Evolutionary conservation across 108 stramenopile genomes (phyloP).

Genomic region (Phaeodactylum tricornutum): DNA sequence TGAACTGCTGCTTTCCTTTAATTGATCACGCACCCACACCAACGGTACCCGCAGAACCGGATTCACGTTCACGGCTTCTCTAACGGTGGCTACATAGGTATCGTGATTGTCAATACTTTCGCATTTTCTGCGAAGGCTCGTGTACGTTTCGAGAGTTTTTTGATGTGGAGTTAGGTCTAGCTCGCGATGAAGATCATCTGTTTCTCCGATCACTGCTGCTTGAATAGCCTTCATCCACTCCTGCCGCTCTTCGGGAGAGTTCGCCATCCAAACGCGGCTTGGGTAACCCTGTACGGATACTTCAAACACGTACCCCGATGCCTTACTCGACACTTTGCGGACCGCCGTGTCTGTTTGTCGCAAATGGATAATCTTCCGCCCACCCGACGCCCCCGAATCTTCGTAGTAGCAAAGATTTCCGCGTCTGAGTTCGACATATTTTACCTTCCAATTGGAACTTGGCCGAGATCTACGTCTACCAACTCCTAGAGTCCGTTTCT

Average conservation of each 20-base stretch:
- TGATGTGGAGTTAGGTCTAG: too few species aligned
- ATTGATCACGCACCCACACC: too few species aligned
- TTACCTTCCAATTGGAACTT: conserved; percentile 53
- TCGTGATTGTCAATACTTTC: too few species aligned
- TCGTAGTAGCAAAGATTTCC: conserved; percentile 65
- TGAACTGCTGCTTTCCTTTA: too few species aligned
- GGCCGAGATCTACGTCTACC: conserved; percentile 1
- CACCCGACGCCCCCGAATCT: conserved; percentile 3
- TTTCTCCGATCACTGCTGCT: conserved; percentile 72
- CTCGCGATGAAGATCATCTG: too few species aligned
- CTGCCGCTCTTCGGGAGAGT: conserved; percentile 56
- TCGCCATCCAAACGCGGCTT: conserved; percentile 52
- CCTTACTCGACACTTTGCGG: background rate
- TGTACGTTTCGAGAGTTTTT: too few species aligned
- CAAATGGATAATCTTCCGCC: conserved; percentile 49
- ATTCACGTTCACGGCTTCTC: too few species aligned
- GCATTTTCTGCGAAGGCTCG: too few species aligned
- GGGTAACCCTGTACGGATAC: conserved; percentile 39
- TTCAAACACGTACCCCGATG: conserved; percentile 44
- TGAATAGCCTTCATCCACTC: conserved; percentile 76
- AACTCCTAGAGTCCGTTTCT: conserved; percentile 41
- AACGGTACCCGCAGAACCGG: too few species aligned
- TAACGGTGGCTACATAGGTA: too few species aligned
- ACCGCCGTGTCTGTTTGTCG: conserved; percentile 23
- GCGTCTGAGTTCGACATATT: conserved; percentile 64